Percentiles rank a stretch among this genome's conserved stretches.
Conservation (phyloP, 2,329 filamentous ascomycete genomes). For the Dactylellina parvicollis region DNA sequence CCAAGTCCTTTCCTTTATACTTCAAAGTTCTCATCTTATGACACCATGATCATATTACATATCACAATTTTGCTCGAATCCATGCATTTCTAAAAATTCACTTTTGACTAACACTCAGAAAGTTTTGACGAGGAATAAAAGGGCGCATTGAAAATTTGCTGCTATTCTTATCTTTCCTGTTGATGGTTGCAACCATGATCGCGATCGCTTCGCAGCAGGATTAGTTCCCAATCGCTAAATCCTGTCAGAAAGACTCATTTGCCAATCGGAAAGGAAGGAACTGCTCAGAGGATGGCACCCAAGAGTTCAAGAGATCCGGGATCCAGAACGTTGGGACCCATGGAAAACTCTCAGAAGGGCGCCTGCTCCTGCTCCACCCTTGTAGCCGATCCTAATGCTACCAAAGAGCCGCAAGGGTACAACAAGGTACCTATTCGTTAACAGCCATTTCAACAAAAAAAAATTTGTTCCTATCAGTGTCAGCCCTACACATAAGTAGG, state of each 20-base stretch:
- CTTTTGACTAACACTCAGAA: neutral
- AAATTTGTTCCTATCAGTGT: neutral
- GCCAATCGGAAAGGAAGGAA: neutral
- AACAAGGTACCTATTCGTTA: slow-evolving; percentile 21
- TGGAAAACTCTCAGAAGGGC: neutral
- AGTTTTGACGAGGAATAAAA: neutral
- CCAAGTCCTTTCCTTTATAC: slow-evolving; percentile 16
- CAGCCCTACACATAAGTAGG: slow-evolving; percentile 22
- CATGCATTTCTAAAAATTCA: slow-evolving; percentile 41
- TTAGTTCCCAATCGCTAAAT: slow-evolving; percentile 18
- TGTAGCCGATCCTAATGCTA: neutral
- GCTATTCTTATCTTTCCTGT: slow-evolving; percentile 27
- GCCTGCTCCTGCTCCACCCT: slow-evolving; percentile 6
- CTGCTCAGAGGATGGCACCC: neutral
- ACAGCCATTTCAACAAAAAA: slow-evolving; percentile 29
- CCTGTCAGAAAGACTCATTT: slow-evolving; percentile 3
- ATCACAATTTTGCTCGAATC: slow-evolving; percentile 3
- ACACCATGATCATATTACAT: neutral
- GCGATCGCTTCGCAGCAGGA: neutral
- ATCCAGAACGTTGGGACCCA: slow-evolving; percentile 9
- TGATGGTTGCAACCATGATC: slow-evolving; percentile 1
- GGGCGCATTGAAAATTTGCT: neutral
- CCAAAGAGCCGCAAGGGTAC: neutral
- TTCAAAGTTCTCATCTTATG: neutral
- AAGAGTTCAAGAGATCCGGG: neutral